Conservation (phyloP, 2,329 filamentous ascomycete genomes). For the Claviceps sp. region DNA sequence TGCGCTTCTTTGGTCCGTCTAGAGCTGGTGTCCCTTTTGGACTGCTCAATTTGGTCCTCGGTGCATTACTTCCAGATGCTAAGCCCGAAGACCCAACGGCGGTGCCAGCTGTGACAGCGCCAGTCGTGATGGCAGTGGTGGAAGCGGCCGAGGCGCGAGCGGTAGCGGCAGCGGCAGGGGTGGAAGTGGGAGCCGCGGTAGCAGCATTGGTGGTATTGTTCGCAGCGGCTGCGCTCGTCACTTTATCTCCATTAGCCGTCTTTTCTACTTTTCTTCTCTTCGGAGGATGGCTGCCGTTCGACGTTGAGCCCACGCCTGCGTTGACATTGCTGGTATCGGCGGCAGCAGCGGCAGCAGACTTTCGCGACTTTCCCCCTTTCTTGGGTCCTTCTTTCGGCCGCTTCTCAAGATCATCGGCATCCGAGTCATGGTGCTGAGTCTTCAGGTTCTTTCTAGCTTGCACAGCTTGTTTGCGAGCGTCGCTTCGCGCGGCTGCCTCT, state of each 20-base stretch:
- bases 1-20: conserved; percentile 61
- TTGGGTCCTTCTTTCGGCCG: conserved; percentile 42
- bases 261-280: conserved; percentile 80
- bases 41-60: conserved; percentile 49
- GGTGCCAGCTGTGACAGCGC: background rate
- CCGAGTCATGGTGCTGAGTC: conserved; percentile 58
- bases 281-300: conserved; percentile 42
- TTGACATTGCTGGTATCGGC: conserved; percentile 40
- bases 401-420: conserved; percentile 57
- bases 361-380: conserved; percentile 53
- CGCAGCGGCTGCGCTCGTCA: conserved; percentile 15
- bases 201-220: background rate
- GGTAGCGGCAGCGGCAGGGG: background rate
- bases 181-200: background rate
- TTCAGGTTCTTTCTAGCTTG: conserved; percentile 62
- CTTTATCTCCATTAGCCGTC: conserved; percentile 31
- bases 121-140: background rate
- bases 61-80: conserved; percentile 34
- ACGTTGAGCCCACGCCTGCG: conserved; percentile 48
- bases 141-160: background rate
- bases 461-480: conserved; percentile 70
- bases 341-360: conserved; percentile 34
- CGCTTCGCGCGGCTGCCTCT: conserved; percentile 72
- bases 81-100: conserved; percentile 42
- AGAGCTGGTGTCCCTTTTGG: conserved; percentile 55